phyloP scores from a whole-genome alignment of 352 stramenopile genomes.

The Globisporangium splendens region DNA sequence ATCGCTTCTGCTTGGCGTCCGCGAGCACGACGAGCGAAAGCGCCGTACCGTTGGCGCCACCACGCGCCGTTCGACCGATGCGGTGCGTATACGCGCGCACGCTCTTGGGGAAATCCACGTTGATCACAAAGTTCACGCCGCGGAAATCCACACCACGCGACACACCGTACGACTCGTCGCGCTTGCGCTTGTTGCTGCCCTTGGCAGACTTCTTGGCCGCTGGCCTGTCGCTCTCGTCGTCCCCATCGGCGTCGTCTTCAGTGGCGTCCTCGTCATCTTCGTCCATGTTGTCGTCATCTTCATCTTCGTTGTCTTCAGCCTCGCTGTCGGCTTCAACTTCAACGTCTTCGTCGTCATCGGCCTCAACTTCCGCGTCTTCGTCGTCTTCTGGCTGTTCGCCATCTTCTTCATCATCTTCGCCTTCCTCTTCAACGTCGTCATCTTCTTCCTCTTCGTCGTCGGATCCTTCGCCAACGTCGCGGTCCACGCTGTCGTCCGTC shows the following conservation, averaged over 20 bases:
- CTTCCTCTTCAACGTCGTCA: conserved; percentile 57
- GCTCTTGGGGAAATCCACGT: conserved; percentile 97
- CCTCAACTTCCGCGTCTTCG: conserved; percentile 30
- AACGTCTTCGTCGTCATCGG: conserved; percentile 38
- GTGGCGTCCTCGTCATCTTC: conserved; percentile 19
- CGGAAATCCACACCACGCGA: conserved; percentile 98
- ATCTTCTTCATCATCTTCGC: conserved; percentile 36
- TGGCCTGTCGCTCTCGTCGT: conserved; percentile 11
- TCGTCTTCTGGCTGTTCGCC: conserved; percentile 43
- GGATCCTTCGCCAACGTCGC: conserved; percentile 52
- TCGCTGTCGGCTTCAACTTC: conserved; percentile 53
- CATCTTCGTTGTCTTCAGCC: conserved; percentile 24
- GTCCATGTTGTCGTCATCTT: conserved; percentile 31
- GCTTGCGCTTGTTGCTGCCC: conserved; percentile 48
- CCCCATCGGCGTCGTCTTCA: conserved; percentile 19
- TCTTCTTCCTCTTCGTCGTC: conserved; percentile 72
- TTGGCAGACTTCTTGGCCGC: conserved; percentile 17
- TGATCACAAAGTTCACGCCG: conserved; percentile 98
- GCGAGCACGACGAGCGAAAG: conserved; percentile 92
- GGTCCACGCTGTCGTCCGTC: conserved; percentile 96
- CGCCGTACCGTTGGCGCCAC: conserved; percentile 94
- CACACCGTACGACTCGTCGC: conserved; percentile 94
- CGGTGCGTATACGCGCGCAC: conserved; percentile 97
- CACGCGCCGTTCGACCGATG: conserved; percentile 96
- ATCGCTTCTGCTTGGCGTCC: conserved; percentile 73